Evolutionary conservation across 2,329 filamentous ascomycete genomes (phyloP).

Genomic region (Hypomyces perniciosus): DNA sequence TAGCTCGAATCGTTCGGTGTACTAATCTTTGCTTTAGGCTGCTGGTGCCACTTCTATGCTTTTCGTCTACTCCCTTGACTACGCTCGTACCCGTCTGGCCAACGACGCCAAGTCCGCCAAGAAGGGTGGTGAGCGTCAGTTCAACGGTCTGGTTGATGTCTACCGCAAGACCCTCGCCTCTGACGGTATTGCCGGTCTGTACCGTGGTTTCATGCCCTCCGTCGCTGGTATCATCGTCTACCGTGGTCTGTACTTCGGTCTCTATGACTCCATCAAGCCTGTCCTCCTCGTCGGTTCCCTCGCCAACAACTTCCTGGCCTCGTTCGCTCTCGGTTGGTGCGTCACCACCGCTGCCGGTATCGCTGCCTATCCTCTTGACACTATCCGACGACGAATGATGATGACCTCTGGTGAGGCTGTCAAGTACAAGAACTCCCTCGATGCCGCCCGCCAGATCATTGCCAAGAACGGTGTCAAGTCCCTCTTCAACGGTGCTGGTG

Average conservation of each 20-base stretch:
- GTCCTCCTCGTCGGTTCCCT: conserved; percentile 87
- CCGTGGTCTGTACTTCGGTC: conserved; percentile 99
- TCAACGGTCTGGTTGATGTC: conserved; percentile 99
- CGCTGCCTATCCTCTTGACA: conserved; percentile 99
- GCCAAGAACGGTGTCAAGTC: conserved; percentile 97
- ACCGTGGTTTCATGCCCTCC: conserved; percentile 99
- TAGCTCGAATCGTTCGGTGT: not conserved
- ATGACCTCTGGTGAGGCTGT: conserved; percentile 97
- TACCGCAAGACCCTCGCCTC: conserved; percentile 99
- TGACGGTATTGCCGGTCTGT: conserved; percentile 98
- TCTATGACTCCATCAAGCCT: conserved; percentile 99
- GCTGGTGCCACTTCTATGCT: conserved; percentile 99
- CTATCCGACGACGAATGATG: conserved; percentile 99
- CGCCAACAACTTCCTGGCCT: conserved; percentile 98
- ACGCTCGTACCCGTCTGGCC: conserved; percentile 99
- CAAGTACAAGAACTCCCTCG: conserved; percentile 97
- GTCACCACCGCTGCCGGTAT: conserved; percentile 99
- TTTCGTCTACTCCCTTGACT: conserved; percentile 99
- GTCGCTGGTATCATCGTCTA: conserved; percentile 99
- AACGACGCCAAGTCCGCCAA: conserved; percentile 99
- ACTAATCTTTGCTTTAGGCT: conserved; percentile 46
- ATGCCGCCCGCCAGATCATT: conserved; percentile 93
- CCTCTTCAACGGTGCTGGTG: conserved; percentile 99
- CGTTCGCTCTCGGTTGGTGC: conserved; percentile 95
- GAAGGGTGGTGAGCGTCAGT: conserved; percentile 95